Evolutionary conservation across 2,329 filamentous ascomycete species (phyloP).

Genomic region (Apiospora phragmitis): DNA sequence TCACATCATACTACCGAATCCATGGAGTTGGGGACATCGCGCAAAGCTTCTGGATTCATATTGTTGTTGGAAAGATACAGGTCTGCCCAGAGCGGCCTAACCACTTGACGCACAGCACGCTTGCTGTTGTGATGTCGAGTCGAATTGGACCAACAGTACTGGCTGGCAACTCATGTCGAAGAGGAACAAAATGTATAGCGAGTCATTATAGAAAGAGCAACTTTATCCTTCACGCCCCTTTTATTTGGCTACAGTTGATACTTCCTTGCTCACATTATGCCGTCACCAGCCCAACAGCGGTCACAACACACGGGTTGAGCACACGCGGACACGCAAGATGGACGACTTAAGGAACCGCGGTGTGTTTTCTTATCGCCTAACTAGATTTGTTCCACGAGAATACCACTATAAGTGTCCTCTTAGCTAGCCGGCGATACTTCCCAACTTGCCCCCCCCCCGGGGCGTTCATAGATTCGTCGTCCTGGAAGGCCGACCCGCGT

Average conservation of each 20-base stretch:
- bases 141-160: too few species aligned
- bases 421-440: background rate
- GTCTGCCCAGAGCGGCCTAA: too few species aligned
- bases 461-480: background rate
- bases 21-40: background rate
- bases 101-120: background rate
- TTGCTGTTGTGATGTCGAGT: background rate
- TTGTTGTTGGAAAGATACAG: too few species aligned
- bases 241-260: background rate
- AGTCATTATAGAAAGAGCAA: background rate
- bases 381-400: background rate
- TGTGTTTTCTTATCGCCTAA: background rate
- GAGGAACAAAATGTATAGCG: background rate
- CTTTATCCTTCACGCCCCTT: background rate
- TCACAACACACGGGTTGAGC: background rate
- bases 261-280: background rate
- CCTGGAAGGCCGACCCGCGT: background rate
- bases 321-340: background rate
- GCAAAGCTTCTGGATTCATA: background rate
- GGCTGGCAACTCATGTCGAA: too few species aligned
- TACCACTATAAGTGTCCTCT: background rate
- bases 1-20: background rate
- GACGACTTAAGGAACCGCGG: background rate
- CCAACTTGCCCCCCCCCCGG: background rate
- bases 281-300: background rate